Percentiles rank a stretch among this genome's conserved stretches.
Conservation (phyloP, 2,329 filamentous ascomycete genomes). For the Apiospora pterosperma region DNA sequence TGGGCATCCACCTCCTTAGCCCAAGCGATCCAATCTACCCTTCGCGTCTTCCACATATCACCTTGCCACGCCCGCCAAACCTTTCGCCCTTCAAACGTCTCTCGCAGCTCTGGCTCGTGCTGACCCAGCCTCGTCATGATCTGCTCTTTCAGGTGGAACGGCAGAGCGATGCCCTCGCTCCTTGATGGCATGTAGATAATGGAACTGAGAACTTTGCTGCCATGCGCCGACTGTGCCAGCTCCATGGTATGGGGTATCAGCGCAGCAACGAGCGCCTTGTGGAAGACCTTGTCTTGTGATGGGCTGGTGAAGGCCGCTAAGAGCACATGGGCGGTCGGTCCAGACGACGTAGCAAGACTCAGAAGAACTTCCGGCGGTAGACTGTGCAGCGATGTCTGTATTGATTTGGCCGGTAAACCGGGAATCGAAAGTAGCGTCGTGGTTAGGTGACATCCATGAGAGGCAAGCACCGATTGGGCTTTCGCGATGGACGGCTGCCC, state of each 20-base stretch:
- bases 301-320: conserved; percentile 46
- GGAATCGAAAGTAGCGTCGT: conserved; percentile 75
- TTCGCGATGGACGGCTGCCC: conserved; percentile 37
- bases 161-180: conserved; percentile 44
- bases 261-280: conserved; percentile 50
- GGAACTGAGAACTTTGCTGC: conserved; percentile 48
- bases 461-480: conserved; percentile 55
- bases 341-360: conserved; percentile 58
- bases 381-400: conserved; percentile 69
- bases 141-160: conserved; percentile 56
- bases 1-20: conserved; percentile 47
- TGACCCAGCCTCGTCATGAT: conserved; percentile 47
- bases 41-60: conserved; percentile 52
- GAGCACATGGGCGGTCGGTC: conserved; percentile 47
- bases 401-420: conserved; percentile 63
- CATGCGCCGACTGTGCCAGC: conserved; percentile 47
- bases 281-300: conserved; percentile 48
- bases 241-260: conserved; percentile 42
- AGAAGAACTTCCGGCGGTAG: conserved; percentile 55
- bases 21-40: conserved; percentile 54
- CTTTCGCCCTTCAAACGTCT: conserved; percentile 51
- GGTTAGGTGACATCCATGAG: conserved; percentile 78
- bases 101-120: conserved; percentile 46
- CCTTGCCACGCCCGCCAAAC: conserved; percentile 58
- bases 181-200: conserved; percentile 48